Evolutionary conservation across 2,329 filamentous ascomycete genomes (phyloP).

Genomic region (Didymella pomorum): DNA sequence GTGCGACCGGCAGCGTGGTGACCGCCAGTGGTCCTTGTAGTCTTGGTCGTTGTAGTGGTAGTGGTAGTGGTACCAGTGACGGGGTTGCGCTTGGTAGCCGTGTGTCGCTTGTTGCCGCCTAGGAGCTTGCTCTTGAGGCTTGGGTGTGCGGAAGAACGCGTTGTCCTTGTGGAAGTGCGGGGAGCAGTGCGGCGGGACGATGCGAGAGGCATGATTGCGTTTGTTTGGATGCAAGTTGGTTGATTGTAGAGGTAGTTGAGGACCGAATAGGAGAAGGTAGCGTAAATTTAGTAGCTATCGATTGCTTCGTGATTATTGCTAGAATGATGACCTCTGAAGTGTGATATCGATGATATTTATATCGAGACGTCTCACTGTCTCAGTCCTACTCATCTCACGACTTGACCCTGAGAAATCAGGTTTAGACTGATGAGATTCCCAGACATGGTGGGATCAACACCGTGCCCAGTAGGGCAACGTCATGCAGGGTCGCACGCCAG

Average conservation of each 20-base stretch:
- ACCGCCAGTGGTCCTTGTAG: constrained; percentile 55
- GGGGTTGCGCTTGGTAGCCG: constrained; percentile 50
- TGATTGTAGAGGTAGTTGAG: constrained; percentile 4
- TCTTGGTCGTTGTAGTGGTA: constrained; percentile 52
- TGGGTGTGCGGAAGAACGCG: constrained; percentile 54
- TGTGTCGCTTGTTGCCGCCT: constrained; percentile 50
- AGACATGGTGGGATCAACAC: constrained; percentile 16
- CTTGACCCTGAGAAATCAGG: constrained; percentile 31
- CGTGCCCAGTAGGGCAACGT: constrained; percentile 28
- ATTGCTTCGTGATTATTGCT: constrained; percentile 10
- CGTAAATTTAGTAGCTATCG: not conserved
- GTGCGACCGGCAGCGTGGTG: constrained; percentile 34
- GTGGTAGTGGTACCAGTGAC: constrained; percentile 39
- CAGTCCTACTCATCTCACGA: constrained; percentile 6
- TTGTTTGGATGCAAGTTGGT: constrained; percentile 6
- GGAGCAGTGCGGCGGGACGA: constrained; percentile 36
- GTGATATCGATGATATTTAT: constrained; percentile 12
- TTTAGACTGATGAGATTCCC: constrained; percentile 16
- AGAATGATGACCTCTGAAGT: not conserved
- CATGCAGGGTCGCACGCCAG: constrained; percentile 35
- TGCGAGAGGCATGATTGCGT: constrained; percentile 41
- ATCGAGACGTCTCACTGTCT: constrained; percentile 13
- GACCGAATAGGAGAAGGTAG: constrained; percentile 1
- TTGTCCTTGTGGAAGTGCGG: constrained; percentile 42
- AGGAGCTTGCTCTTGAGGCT: constrained; percentile 64